Evolutionary conservation across 129 eudicot genomes (phyloP), one percentile per base, ranked within the genome.

Genomic region (Helichrysum umbraculigerum): DNA sequence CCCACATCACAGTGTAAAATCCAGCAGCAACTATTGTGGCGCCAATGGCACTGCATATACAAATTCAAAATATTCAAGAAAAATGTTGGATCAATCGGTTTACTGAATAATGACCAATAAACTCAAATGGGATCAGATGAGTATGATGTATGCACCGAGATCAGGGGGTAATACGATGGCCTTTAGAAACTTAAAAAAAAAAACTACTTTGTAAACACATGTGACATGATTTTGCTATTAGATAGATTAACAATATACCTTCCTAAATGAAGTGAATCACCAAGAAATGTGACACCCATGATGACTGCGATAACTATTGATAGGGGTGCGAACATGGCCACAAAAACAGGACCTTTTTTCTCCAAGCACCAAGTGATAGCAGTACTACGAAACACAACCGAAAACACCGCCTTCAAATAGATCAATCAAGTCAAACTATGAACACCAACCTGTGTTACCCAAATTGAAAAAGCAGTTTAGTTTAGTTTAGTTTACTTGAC

Each of bases 181-280:
- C 34, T 32, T 32, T 32, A 32, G 4, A 32, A 32, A 2, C 34
- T 2, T 32, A 32, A 32, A 32, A 32, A 32, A 3, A 32, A 32
- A 25, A 25, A 25, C 2, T 32, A 32, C 34, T 32, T 32, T 32
- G 34, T 32, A 32, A 4, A 32, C 34, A 32, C 34, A 32, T 4
- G 4, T 2, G 34, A 32, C 34, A 32, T 32, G 34, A 32, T 32
- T 32, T 32, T 32, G 34, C 34, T 32, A 32, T 32, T 2, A 32
- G n/a, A n/a, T 4, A 32, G 34, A 32, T 32, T 32, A 10, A 68
- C 17, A 20, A 5, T 54, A 58, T 77, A 69, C 81, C 81, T 69
- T 59, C 81, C 81, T 78, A 78, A 59, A 17, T 78, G 25, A 69
- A 78, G 76, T 50, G 76, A 78, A 78, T 78, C 81, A 5, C 70